These are phyloP conservation scores for Kokia cookei DNA, from an alignment of 441 rosid species.

Conservation along the genomic window DNA sequence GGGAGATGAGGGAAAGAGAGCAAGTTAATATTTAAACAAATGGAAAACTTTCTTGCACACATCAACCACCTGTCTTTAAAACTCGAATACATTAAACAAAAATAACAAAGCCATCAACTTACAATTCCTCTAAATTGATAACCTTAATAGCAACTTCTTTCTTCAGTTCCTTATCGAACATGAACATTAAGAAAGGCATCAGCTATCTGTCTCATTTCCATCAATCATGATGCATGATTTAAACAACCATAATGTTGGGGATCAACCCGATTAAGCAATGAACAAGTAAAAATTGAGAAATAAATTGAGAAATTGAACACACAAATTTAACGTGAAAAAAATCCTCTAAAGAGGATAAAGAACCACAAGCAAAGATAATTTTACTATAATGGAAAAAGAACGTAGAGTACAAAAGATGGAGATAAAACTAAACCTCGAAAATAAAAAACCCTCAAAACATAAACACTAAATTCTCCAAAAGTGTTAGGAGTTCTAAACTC, in stretches of 20 bases:
- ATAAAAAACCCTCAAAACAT: too few species aligned
- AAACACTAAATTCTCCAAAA: too few species aligned
- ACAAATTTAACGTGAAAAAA: too few species aligned
- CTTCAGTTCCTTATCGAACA: constrained; percentile 91
- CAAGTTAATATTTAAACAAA: neutral
- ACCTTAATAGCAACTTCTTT: constrained; percentile 98
- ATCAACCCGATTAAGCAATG: too few species aligned
- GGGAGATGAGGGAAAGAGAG: neutral
- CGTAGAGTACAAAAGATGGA: too few species aligned
- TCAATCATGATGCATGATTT: neutral
- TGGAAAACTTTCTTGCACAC: neutral
- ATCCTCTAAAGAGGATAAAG: too few species aligned
- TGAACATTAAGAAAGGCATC: constrained; percentile 33
- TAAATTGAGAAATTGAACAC: too few species aligned
- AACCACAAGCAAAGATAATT: too few species aligned
- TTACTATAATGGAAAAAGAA: too few species aligned
- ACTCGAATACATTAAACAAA: neutral
- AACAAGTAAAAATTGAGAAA: too few species aligned
- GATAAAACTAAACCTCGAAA: too few species aligned
- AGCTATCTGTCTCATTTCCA: constrained; percentile 11
- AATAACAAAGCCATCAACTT: constrained; percentile 31
- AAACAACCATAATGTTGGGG: neutral
- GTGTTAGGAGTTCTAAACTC: too few species aligned
- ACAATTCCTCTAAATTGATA: constrained; percentile 98
- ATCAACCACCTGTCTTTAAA: neutral